Evolutionary conservation across 2,329 filamentous ascomycete genomes (phyloP), one percentile per base, ranked within the genome.

Genomic region (Trichoderma cornu-damae): DNA sequence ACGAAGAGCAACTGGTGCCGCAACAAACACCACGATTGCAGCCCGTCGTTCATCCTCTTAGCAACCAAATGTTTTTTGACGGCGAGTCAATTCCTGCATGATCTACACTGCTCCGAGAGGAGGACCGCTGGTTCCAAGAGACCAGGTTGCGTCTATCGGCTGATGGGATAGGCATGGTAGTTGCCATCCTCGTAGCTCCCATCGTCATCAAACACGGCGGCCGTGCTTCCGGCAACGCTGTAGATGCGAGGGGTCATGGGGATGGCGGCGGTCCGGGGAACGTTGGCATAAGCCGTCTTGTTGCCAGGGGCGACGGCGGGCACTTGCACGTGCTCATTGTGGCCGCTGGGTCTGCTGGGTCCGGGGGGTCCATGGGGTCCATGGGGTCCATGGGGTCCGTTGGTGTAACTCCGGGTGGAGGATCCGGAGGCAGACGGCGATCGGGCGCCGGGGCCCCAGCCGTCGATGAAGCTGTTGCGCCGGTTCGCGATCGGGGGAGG

Each of bases 131-230:
- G n/a, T n/a, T n/a, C n/a, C 28, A 6, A 30, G 28, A 30, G 46
- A 30, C 16, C 28, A 51, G 18, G 7, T 20, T 11, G 7, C 30
- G n/a, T 48, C 61, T 65, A 69, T 60, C 67, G 68, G 46, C 61
- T 55, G 55, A 73, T 68, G 47, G 71, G 71, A 56, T 67, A 68
- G n/a, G 67, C 50, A 58, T 71, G 69, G 61, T 73, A 73, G 59
- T 69, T 64, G 42, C 70, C 70, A 59, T 72, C 69, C 54, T 73
- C 69, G 49, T 65, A 70, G 30, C 57, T 59, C 54, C 67, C 66
- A 22, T 61, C 56, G 9, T 66, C 62, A 32, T 65, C 60, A 49
- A 60, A 61, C 20, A 60, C 42, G 22, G 53, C 53, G 34, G 53
- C 53, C 30, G 53, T 53, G 37, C 57, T 50, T 46, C 57, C 60